Base-by-base conservation (phyloP, 208 protist genomes). In the Wallacemonas rigidus region DNA sequence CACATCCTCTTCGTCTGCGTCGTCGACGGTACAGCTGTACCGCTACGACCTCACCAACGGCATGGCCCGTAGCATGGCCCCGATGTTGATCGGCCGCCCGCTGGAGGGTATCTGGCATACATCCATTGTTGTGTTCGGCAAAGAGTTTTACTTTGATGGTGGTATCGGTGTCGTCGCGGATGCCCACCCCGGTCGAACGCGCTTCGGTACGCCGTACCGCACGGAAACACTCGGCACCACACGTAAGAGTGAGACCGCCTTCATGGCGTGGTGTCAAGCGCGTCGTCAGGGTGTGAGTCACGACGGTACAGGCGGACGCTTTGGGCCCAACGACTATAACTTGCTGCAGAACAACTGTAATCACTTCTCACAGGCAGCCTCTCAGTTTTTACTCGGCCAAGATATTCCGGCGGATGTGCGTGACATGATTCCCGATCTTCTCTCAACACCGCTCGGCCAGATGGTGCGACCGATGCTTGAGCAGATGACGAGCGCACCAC, bases 21-120 rank as follows among this genome's bases (percentile, higher is more conserved):
- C 38, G 15, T 72, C 38, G 7, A 63, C 76, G 12, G 97, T 98
- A 9, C 71, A 83, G 26, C 64, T 98, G 36, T 93, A 97, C 77
- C 88, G 97, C 48, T 99, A 99, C 77, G 97, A 99, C 75, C 58
- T 99, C n/a, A 93, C 83, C 2, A 76, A 85, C 9, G 97, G 97
- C 7, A 90, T 98, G 86, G 97, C 95, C 1, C 76, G 71, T 50
- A 75, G 15, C 36, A 76, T 98, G 50, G 90, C 86, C 35, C 65
- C 72, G 6, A 68, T 88, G 72, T 69, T 99, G 14, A 62, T 97
- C 44, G 97, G 97, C n/a, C 83, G 86, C 35, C 74, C 81, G 1
- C 63, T 99, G 35, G 95, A 98, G 53, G 96, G 81, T 9, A 93
- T 99, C 58, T 99, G 93, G 89, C 97, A 99, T 81, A 98, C 97